Percentiles rank a stretch among this genome's conserved stretches.
These are phyloP conservation scores for Oryza longistaminata DNA, from an alignment of 176 grass and related monocot genomes.

Conservation along the genomic window DNA sequence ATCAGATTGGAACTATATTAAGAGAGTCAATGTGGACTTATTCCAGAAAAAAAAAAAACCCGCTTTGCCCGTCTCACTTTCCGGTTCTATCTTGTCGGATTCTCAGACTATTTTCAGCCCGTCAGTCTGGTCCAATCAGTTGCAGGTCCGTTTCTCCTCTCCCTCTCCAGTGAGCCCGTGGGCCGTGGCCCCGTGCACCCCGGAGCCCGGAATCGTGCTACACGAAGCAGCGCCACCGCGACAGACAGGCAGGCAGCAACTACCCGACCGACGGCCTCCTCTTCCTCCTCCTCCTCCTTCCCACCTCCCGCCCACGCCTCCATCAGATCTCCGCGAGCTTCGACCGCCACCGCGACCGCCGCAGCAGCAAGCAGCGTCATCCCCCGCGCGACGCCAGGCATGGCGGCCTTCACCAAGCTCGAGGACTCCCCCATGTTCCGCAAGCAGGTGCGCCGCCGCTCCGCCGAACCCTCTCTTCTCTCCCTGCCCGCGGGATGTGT, in stretches of 20 bases:
- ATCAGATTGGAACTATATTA: too few relatives aligned
- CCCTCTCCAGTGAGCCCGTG: too few relatives aligned
- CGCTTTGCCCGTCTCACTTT: too few relatives aligned
- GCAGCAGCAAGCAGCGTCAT: slow-evolving; percentile 9
- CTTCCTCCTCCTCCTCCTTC: not conserved
- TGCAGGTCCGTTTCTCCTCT: not conserved
- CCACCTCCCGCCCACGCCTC: slow-evolving; percentile 42
- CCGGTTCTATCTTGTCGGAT: too few relatives aligned
- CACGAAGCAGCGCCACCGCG: slow-evolving; percentile 10
- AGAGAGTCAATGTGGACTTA: too few relatives aligned
- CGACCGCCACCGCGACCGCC: not conserved
- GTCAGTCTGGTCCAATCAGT: not conserved
- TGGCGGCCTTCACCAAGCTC: slow-evolving; percentile 89
- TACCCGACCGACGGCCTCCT: slow-evolving; percentile 6
- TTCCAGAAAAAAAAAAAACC: too few relatives aligned
- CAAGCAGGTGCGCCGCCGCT: slow-evolving; percentile 58
- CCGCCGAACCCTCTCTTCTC: not conserved
- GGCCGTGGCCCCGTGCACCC: not conserved
- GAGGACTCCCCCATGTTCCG: slow-evolving; percentile 99
- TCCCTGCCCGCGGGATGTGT: not conserved
- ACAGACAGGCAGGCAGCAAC: slow-evolving; percentile 21
- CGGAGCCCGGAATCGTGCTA: not conserved
- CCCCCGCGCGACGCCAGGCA: slow-evolving; percentile 23
- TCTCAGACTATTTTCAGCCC: too few relatives aligned
- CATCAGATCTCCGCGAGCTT: slow-evolving; percentile 50